A percentile compares a stretch with the other conserved stretches of the same genome.
These are phyloP conservation scores for Pythium volutum DNA, from an alignment of 352 stramenopile genomes.

Conservation along the genomic window DNA sequence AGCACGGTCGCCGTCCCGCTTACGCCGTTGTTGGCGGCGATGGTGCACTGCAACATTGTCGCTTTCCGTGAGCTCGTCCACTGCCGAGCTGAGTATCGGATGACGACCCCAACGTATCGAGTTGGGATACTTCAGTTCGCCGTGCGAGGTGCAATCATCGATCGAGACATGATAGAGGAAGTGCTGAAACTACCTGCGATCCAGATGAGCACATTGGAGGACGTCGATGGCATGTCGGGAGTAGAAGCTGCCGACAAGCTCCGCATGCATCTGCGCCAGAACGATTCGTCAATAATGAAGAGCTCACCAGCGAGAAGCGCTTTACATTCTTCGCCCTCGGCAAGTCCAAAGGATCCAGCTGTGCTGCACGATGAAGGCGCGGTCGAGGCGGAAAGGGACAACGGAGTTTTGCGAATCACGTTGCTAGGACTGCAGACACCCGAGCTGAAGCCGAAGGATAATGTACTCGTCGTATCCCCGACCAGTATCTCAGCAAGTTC, in stretches of 20 bases:
- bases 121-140: constrained; percentile 52
- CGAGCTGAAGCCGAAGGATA: neutral
- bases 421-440: constrained; percentile 15
- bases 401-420: constrained; percentile 12
- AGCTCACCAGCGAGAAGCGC: neutral
- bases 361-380: neutral
- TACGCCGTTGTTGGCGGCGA: constrained; percentile 51
- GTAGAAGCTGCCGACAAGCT: neutral
- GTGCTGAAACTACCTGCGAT: constrained; percentile 5
- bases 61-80: constrained; percentile 47
- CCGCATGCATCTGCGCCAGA: neutral
- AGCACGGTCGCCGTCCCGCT: constrained; percentile 9
- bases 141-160: constrained; percentile 2
- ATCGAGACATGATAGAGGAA: constrained; percentile 9
- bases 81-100: constrained; percentile 42
- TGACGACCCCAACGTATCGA: constrained; percentile 43
- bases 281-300: neutral
- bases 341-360: neutral
- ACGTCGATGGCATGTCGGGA: constrained; percentile 2
- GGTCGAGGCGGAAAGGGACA: neutral
- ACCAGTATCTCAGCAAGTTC: neutral
- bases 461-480: neutral
- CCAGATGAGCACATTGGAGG: neutral
- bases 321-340: neutral
- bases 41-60: constrained; percentile 43